Conservation (phyloP, 2,329 filamentous ascomycete species). For the Xylariaceae sp. region DNA sequence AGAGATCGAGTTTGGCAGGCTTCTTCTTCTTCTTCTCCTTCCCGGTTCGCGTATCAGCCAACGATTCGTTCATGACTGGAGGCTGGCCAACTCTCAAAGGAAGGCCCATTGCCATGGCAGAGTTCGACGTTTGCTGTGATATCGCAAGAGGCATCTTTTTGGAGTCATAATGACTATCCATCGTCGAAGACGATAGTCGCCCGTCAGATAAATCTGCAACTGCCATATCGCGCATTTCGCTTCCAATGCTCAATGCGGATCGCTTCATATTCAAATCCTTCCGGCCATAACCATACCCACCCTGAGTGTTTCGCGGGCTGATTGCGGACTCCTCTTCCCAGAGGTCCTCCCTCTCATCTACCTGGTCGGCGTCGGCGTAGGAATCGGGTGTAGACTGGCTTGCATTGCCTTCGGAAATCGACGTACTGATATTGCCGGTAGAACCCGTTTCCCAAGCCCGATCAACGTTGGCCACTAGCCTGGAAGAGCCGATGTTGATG, state of each 20-base stretch:
- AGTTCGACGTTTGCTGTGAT: slow-evolving; percentile 56
- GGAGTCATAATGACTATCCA: slow-evolving; percentile 55
- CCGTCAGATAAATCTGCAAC: slow-evolving; percentile 46
- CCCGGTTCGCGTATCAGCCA: slow-evolving; percentile 27
- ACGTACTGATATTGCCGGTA: slow-evolving; percentile 43
- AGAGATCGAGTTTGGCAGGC: slow-evolving; percentile 48
- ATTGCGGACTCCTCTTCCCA: slow-evolving; percentile 49
- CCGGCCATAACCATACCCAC: slow-evolving; percentile 18
- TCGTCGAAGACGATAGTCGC: slow-evolving; percentile 51
- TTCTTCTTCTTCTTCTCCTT: slow-evolving; percentile 44
- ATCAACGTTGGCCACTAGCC: slow-evolving; percentile 16
- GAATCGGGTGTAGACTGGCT: slow-evolving; percentile 32
- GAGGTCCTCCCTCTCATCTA: slow-evolving; percentile 29
- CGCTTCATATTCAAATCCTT: slow-evolving; percentile 25
- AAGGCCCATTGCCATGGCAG: slow-evolving; percentile 54
- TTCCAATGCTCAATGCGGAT: slow-evolving; percentile 27
- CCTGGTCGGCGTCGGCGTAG: slow-evolving; percentile 23
- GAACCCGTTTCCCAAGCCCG: slow-evolving; percentile 43
- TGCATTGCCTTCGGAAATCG: slow-evolving; percentile 40
- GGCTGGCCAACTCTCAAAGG: slow-evolving; percentile 46
- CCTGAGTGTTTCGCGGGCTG: slow-evolving; percentile 36
- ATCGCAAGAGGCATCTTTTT: slow-evolving; percentile 52
- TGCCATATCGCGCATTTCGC: slow-evolving; percentile 31
- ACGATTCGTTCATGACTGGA: slow-evolving; percentile 43
- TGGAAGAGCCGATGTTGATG: slow-evolving; percentile 39